phyloP scores from a whole-genome alignment of 139 green algal species.

The Chlorella sp. region DNA sequence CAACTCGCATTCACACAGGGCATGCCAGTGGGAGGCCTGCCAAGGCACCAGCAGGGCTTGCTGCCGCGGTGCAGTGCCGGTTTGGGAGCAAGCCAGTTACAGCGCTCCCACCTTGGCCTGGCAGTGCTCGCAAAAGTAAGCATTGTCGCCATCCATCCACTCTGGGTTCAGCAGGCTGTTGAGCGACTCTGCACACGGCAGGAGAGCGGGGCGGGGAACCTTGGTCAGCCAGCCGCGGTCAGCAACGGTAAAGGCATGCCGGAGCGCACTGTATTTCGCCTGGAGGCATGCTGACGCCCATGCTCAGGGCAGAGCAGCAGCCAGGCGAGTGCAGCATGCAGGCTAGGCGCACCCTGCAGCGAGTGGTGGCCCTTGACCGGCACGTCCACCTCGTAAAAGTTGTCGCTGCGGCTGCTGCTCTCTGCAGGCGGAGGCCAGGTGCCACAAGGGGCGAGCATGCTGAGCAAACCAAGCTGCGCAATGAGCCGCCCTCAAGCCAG shows the following conservation, averaged over 20 bases:
- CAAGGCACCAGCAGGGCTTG: neutral
- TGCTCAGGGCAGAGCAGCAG: neutral
- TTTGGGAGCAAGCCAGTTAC: too few species aligned
- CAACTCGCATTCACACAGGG: neutral
- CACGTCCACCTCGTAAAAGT: constrained; percentile 91
- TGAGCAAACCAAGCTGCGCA: neutral
- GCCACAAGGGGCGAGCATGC: neutral
- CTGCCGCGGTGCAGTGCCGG: too few species aligned
- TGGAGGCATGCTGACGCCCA: neutral
- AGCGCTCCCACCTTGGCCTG: neutral
- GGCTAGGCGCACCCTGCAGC: constrained; percentile 28
- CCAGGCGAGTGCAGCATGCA: neutral
- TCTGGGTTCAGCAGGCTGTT: constrained; percentile 65
- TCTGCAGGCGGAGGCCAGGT: neutral
- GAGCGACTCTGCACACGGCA: constrained; percentile 40
- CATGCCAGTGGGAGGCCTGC: neutral
- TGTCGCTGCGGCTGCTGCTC: constrained; percentile 41
- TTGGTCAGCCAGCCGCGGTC: too few species aligned
- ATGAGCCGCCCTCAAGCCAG: neutral
- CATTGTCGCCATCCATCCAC: constrained; percentile 87
- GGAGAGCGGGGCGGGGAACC: neutral
- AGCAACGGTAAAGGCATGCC: neutral
- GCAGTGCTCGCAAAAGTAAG: constrained; percentile 63
- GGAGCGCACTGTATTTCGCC: neutral
- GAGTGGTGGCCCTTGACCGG: constrained; percentile 68